Conservation (phyloP, 768 basidiomycete genomes). For the Chalciporus piperatus region DNA sequence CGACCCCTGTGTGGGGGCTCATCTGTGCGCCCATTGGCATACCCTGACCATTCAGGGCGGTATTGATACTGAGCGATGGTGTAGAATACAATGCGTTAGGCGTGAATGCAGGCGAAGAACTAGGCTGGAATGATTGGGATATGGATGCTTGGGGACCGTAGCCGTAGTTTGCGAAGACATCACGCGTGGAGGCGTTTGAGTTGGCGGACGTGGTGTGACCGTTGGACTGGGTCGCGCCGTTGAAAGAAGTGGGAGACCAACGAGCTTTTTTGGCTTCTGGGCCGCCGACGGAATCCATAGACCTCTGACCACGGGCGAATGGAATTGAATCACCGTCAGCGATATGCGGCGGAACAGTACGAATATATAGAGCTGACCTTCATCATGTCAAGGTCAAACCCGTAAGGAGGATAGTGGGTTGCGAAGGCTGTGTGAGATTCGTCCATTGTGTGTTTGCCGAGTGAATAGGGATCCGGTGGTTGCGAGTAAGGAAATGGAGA, state of each 20-base stretch:
- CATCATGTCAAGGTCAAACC: slow-evolving; percentile 90
- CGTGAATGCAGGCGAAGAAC: slow-evolving; percentile 46
- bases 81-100: slow-evolving; percentile 71
- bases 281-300: slow-evolving; percentile 80
- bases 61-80: slow-evolving; percentile 67
- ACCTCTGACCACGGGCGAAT: slow-evolving; percentile 50
- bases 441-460: slow-evolving; percentile 51
- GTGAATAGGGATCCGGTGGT: slow-evolving; percentile 23
- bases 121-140: slow-evolving; percentile 49
- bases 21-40: slow-evolving; percentile 53
- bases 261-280: slow-evolving; percentile 89
- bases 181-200: slow-evolving; percentile 46
- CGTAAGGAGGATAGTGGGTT: slow-evolving; percentile 66
- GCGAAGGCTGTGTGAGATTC: slow-evolving; percentile 71
- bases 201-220: slow-evolving; percentile 37
- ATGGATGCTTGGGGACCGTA: slow-evolving; percentile 75
- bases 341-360: not conserved
- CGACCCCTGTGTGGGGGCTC: slow-evolving; percentile 63
- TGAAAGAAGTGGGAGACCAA: slow-evolving; percentile 71
- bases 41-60: slow-evolving; percentile 44
- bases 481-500: slow-evolving; percentile 36
- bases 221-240: slow-evolving; percentile 32
- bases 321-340: slow-evolving; percentile 3
- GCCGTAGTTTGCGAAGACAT: slow-evolving; percentile 84
- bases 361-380: slow-evolving; percentile 50